Evolutionary conservation across 1,139 yeast genomes (phyloP).

Genomic region (Chernovozyma aurita): DNA sequence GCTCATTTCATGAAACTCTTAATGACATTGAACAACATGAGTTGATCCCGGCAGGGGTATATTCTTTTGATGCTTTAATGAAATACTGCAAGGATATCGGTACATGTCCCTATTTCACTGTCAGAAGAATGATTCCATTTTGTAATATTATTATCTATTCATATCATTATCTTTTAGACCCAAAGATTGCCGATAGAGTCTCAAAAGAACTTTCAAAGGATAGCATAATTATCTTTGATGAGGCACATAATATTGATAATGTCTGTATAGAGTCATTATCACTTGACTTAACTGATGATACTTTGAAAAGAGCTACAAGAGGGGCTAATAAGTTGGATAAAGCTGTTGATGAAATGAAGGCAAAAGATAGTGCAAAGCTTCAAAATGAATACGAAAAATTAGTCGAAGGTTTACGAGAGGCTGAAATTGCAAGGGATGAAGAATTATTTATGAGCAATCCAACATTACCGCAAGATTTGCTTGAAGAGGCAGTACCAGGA

Average conservation of each 20-base stretch:
- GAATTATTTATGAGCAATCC: slow-evolving; percentile 88
- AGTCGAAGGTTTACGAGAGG: slow-evolving; percentile 82
- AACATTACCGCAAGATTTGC: slow-evolving; percentile 73
- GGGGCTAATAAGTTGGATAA: slow-evolving; percentile 77
- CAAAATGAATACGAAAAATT: slow-evolving; percentile 88
- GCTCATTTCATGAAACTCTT: slow-evolving; percentile 87
- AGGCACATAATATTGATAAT: slow-evolving; percentile 97
- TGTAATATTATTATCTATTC: slow-evolving; percentile 95
- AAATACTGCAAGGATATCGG: slow-evolving; percentile 72
- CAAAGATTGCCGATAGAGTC: slow-evolving; percentile 94
- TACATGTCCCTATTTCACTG: slow-evolving; percentile 95
- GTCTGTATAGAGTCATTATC: slow-evolving; percentile 96
- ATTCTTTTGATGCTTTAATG: slow-evolving; percentile 80
- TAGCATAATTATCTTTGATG: slow-evolving; percentile 92
- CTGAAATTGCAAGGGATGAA: slow-evolving; percentile 70
- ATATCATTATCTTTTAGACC: slow-evolving; percentile 91
- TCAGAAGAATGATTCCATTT: slow-evolving; percentile 94
- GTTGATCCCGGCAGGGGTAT: slow-evolving; percentile 87
- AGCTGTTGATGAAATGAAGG: slow-evolving; percentile 78
- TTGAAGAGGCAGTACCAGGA: slow-evolving; percentile 95
- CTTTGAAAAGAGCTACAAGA: slow-evolving; percentile 40
- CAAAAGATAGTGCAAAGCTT: slow-evolving; percentile 74
- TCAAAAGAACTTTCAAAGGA: slow-evolving; percentile 90
- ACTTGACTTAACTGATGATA: slow-evolving; percentile 59
- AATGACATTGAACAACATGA: slow-evolving; percentile 84